Evolutionary conservation across 1,284 basidiomycete genomes (phyloP).

Genomic region (Stereum hirsutum): DNA sequence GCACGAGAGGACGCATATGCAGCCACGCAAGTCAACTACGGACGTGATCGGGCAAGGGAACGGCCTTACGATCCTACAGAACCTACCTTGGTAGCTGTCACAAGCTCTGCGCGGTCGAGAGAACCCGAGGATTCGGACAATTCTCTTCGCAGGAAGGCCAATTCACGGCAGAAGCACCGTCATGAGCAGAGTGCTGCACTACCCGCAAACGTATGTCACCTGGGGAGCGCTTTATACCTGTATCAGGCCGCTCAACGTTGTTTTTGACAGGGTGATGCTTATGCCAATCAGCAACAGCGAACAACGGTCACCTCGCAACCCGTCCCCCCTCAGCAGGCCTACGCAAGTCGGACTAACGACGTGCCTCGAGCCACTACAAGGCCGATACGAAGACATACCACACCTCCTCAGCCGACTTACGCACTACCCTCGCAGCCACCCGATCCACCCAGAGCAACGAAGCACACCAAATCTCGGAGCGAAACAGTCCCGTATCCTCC

Average conservation of each 20-base stretch:
- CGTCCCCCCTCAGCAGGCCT: too few relatives aligned
- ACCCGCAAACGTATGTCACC: too few relatives aligned
- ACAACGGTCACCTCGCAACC: too few relatives aligned
- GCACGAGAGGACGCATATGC: conserved; percentile 1
- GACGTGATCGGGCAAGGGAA: too few relatives aligned
- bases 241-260: too few relatives aligned
- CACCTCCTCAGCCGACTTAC: conserved; percentile 5
- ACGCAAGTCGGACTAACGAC: too few relatives aligned
- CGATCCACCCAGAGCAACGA: conserved; percentile 6
- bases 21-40: background rate
- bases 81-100: conserved; percentile 4
- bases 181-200: too few relatives aligned
- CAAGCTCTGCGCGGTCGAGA: conserved; percentile 8
- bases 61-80: too few relatives aligned
- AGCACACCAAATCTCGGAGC: conserved; percentile 6
- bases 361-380: too few relatives aligned
- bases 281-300: too few relatives aligned
- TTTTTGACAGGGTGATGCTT: too few relatives aligned
- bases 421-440: background rate
- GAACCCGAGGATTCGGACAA: conserved; percentile 15
- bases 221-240: too few relatives aligned
- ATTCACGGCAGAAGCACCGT: conserved; percentile 8
- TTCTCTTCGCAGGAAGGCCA: conserved; percentile 8
- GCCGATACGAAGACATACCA: conserved; percentile 3
- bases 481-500: conserved; percentile 12